Evolutionary conservation across 257 asterid genomes (phyloP).

Genomic region (Vinca minor): DNA sequence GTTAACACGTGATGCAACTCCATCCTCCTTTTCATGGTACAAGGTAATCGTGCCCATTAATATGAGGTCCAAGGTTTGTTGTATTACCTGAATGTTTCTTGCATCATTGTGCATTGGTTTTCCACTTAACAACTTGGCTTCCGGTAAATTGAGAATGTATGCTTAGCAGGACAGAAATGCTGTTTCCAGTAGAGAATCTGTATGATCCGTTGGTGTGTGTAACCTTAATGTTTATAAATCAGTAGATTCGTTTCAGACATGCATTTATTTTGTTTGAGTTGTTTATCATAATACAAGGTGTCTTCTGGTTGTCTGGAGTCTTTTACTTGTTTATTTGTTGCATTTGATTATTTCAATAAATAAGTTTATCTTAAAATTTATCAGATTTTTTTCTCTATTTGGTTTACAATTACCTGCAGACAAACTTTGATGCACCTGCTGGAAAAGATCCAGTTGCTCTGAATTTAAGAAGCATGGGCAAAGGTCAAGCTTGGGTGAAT

Average conservation of each 20-base stretch:
- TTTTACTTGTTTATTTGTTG: not conserved
- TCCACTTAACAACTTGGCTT: not conserved
- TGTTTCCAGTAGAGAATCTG: not conserved
- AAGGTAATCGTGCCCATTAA: constrained; percentile 34
- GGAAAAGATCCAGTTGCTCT: constrained; percentile 74
- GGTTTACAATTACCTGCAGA: constrained; percentile 26
- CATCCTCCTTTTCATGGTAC: constrained; percentile 72
- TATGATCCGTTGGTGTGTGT: not conserved
- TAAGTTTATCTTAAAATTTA: not conserved
- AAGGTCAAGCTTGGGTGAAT: constrained; percentile 90
- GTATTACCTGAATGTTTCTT: not conserved
- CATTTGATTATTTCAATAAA: not conserved
- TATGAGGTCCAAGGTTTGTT: not conserved
- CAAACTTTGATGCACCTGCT: constrained; percentile 58
- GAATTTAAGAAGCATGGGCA: constrained; percentile 69
- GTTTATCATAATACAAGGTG: not conserved
- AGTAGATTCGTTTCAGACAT: not conserved
- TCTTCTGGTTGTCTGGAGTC: not conserved
- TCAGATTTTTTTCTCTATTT: constrained; percentile 3
- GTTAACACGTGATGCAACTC: constrained; percentile 38
- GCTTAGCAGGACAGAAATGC: not conserved
- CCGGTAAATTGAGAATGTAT: not conserved
- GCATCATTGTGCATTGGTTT: not conserved
- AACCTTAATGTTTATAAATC: no score
- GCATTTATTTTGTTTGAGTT: not conserved